Conservation (phyloP, 768 basidiomycete genomes). For the Mycena galericulata region DNA sequence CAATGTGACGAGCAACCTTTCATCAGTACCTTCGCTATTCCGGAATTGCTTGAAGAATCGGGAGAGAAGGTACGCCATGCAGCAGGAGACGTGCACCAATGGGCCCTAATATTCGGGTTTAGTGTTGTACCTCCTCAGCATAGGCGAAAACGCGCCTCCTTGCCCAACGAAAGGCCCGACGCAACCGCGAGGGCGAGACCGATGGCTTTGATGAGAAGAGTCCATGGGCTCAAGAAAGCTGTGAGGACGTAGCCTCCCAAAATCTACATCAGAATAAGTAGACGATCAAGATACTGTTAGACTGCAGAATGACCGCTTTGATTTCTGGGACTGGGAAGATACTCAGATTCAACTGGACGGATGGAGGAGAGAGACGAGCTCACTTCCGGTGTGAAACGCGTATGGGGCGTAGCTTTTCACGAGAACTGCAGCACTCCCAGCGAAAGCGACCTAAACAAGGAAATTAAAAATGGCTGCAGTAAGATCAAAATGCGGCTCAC, state of each 20-base stretch:
- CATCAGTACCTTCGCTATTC: slow-evolving; percentile 75
- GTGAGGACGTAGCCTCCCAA: slow-evolving; percentile 89
- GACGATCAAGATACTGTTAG: neutral
- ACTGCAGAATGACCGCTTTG: slow-evolving; percentile 67
- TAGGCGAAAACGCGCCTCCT: slow-evolving; percentile 67
- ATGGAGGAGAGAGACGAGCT: slow-evolving; percentile 42
- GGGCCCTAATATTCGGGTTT: slow-evolving; percentile 65
- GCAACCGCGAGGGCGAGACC: slow-evolving; percentile 88
- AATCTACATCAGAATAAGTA: slow-evolving; percentile 57
- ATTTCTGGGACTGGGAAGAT: slow-evolving; percentile 76
- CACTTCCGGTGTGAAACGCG: slow-evolving; percentile 86
- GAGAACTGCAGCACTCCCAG: slow-evolving; percentile 71
- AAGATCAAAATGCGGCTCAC: slow-evolving; percentile 52
- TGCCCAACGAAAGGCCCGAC: slow-evolving; percentile 86
- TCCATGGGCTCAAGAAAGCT: slow-evolving; percentile 88
- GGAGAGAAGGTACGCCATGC: slow-evolving; percentile 80
- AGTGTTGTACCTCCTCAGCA: slow-evolving; percentile 25
- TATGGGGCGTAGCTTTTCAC: slow-evolving; percentile 78
- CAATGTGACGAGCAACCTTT: neutral
- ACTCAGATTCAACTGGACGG: slow-evolving; percentile 1
- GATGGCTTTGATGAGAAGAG: slow-evolving; percentile 85
- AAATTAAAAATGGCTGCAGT: slow-evolving; percentile 3
- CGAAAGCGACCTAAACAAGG: slow-evolving; percentile 65
- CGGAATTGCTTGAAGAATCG: slow-evolving; percentile 77
- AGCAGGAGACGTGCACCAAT: slow-evolving; percentile 87